These are phyloP conservation scores for Trichophyton simii DNA, from an alignment of 2,329 filamentous ascomycete species.

Conservation along the genomic window DNA sequence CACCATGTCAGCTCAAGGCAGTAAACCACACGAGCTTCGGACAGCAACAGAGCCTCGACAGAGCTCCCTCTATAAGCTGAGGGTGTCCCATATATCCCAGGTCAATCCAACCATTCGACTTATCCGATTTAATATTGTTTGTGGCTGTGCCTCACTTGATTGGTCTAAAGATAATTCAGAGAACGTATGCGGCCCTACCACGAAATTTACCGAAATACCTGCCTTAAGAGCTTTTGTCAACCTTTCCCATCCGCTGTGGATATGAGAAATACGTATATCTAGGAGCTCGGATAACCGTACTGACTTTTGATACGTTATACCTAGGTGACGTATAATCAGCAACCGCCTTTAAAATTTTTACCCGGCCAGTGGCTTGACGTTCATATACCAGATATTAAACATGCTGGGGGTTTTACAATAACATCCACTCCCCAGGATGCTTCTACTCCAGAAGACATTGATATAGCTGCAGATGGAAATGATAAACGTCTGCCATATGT, in stretches of 20 bases:
- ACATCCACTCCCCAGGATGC: conserved; percentile 58
- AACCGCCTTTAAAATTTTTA: conserved; percentile 46
- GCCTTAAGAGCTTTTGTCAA: not conserved
- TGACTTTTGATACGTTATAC: not conserved
- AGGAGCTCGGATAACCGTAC: not conserved
- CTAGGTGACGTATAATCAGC: conserved; percentile 9
- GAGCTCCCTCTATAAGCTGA: conserved; percentile 50
- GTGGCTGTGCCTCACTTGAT: not conserved
- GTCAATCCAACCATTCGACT: conserved; percentile 57
- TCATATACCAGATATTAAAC: conserved; percentile 54
- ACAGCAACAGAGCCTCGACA: conserved; percentile 64
- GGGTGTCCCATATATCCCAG: conserved; percentile 47
- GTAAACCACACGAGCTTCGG: conserved; percentile 51
- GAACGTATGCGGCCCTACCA: not conserved
- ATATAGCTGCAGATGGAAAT: conserved; percentile 8
- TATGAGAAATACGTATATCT: not conserved
- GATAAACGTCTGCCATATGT: conserved; percentile 25
- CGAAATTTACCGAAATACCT: not conserved
- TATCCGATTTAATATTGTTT: conserved; percentile 50
- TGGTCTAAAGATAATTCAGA: not conserved
- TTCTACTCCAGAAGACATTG: conserved; percentile 17
- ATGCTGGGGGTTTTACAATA: conserved; percentile 78
- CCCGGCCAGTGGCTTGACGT: conserved; percentile 86
- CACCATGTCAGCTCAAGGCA: not conserved
- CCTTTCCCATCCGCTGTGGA: not conserved